phyloP scores from a whole-genome alignment of 2,329 filamentous ascomycete genomes.

The Setomelanomma holmii region DNA sequence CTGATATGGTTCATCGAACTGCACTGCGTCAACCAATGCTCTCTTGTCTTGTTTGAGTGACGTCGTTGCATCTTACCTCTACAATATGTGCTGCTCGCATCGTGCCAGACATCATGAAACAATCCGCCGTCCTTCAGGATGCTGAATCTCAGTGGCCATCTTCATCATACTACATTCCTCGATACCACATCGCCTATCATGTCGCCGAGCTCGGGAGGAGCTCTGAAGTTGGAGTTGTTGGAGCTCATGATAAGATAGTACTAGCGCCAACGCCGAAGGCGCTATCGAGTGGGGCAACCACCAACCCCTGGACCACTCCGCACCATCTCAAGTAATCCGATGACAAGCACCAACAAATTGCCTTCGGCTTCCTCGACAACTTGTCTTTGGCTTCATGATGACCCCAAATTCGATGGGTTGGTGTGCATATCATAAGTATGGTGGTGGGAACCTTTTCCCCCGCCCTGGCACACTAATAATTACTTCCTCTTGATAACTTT shows the following conservation, averaged over 20 bases:
- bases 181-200: too few relatives aligned
- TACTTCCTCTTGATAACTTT: too few relatives aligned
- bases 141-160: neutral
- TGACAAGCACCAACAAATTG: neutral
- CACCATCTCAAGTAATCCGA: neutral
- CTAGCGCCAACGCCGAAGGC: neutral
- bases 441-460: too few relatives aligned
- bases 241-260: neutral
- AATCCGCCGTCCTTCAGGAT: neutral
- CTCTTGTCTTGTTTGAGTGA: conserved; percentile 5
- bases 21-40: neutral
- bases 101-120: conserved; percentile 6
- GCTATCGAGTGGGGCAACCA: neutral
- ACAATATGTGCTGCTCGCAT: conserved; percentile 30
- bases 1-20: conserved; percentile 27
- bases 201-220: neutral
- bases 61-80: conserved; percentile 22
- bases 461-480: too few relatives aligned
- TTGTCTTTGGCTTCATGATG: too few relatives aligned
- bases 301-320: neutral
- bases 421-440: too few relatives aligned
- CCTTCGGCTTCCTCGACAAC: neutral
- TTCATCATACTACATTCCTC: too few relatives aligned
- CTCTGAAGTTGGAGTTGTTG: neutral
- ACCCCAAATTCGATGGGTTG: too few relatives aligned